Evolutionary conservation across 441 rosid genomes (phyloP).

Genomic region (Populus trichocarpa): DNA sequence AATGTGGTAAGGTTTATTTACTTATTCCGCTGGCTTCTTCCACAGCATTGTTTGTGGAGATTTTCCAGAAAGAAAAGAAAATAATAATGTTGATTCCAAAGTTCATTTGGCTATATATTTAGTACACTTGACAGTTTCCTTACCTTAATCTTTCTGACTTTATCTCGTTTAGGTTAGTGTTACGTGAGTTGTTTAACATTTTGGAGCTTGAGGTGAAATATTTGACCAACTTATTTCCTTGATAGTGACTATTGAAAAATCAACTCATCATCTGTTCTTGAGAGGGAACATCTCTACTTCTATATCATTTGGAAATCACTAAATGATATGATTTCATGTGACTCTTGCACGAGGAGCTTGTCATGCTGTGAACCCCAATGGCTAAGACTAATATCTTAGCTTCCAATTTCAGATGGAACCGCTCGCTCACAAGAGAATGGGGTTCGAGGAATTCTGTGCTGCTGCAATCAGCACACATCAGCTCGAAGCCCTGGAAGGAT

Average conservation of each 20-base stretch:
- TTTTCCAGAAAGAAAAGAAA: too few relatives aligned
- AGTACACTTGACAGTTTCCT: background rate
- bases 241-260: background rate
- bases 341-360: background rate
- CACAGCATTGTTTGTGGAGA: background rate
- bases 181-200: background rate
- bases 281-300: background rate
- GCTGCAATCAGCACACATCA: slow-evolving; percentile 83
- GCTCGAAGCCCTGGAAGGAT: slow-evolving; percentile 68
- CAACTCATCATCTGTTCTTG: background rate
- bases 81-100: too few relatives aligned
- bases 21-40: background rate
- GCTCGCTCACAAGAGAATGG: slow-evolving; percentile 68
- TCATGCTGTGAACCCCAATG: background rate
- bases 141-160: background rate
- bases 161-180: background rate
- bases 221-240: slow-evolving; percentile 2
- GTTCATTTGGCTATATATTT: too few relatives aligned
- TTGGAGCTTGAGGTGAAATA: background rate
- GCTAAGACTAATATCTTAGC: background rate
- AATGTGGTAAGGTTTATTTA: slow-evolving; percentile 44
- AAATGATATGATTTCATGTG: background rate
- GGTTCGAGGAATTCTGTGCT: slow-evolving; percentile 87
- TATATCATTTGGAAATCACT: background rate
- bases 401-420: slow-evolving; percentile 59